Evolutionary conservation across 2,329 filamentous ascomycete species (phyloP), one percentile per base, ranked within the genome.

Genomic region (Fusarium sp.): DNA sequence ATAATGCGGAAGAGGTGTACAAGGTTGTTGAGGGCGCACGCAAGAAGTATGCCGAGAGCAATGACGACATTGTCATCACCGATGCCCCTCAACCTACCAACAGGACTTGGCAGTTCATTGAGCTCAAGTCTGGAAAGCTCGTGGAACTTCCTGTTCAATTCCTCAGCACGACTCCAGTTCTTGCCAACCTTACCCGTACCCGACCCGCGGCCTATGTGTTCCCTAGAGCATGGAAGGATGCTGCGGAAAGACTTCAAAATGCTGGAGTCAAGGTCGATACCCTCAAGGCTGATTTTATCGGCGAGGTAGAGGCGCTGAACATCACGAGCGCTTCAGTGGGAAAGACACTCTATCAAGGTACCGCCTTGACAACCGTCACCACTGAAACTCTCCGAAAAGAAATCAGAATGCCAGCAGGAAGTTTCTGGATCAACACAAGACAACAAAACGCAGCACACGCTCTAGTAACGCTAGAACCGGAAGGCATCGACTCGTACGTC

Each of bases 171-270:
- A 78, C 78, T 0, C 78, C 78, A 1, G 70, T 77, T 1, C 66
- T 64, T 1, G 67, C 78, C 1, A 80, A 80, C 55, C 56, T 79
- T 6, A 80, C 78, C 1, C 73, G 78, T 9, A 20, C 55, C 0
- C 71, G 78, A 0, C 78, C 78, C 4, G 77, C 79, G 36, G 78
- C 77, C 0, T 80, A 80, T 20, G 49, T 80, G 24, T 79, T 80
- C 55, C 75, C 78, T 0, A 66, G 75, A 6, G 74, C 76, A 2
- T 78, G 77, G 71, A 66, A 64, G 12, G 74, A 77, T 16, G 67
- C 75, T 0, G 78, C 76, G 0, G 75, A 78, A 2, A 70, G 71
- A 16, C 78, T 80, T 4, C 63, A 67, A 1, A 72, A 76, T 2
- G 64, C 71, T 1, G 78, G 78, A 0, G 67, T 80, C 0, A 55